phyloP scores from a whole-genome alignment of 257 asterid genomes.

The Solanum pinnatisectum region DNA sequence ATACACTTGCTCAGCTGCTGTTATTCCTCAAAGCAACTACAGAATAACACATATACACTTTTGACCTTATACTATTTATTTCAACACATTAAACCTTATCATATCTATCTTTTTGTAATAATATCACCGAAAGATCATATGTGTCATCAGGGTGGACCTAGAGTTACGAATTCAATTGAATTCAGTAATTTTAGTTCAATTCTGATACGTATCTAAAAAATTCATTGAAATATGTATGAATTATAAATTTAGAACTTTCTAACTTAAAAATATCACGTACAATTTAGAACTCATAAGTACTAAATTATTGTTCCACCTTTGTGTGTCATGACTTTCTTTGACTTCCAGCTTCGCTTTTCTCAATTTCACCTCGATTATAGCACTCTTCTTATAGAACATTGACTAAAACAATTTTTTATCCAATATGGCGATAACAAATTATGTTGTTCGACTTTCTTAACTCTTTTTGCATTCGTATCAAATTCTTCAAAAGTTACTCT shows the following conservation, averaged over 20 bases:
- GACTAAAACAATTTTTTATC: background rate
- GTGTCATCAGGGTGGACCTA: background rate
- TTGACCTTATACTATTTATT: background rate
- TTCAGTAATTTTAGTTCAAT: background rate
- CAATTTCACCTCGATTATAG: background rate
- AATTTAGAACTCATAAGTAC: background rate
- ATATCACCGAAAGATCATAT: background rate
- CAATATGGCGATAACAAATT: background rate
- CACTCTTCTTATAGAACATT: background rate
- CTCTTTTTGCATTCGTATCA: too few relatives aligned
- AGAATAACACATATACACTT: background rate
- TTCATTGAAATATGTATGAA: background rate
- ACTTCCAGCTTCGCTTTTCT: background rate
- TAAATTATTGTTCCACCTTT: background rate
- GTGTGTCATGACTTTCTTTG: background rate
- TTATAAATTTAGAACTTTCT: background rate
- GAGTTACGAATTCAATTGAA: background rate
- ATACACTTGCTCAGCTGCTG: background rate
- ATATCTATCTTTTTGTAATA: background rate
- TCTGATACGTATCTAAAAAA: background rate
- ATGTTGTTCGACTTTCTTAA: background rate
- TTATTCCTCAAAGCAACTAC: background rate
- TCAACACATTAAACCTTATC: background rate
- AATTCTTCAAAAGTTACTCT: too few relatives aligned
- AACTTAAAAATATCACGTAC: background rate